Evolutionary conservation across 1,284 basidiomycete species (phyloP), one percentile per base, ranked within the genome.

Genomic region (Calocybe gambosa): DNA sequence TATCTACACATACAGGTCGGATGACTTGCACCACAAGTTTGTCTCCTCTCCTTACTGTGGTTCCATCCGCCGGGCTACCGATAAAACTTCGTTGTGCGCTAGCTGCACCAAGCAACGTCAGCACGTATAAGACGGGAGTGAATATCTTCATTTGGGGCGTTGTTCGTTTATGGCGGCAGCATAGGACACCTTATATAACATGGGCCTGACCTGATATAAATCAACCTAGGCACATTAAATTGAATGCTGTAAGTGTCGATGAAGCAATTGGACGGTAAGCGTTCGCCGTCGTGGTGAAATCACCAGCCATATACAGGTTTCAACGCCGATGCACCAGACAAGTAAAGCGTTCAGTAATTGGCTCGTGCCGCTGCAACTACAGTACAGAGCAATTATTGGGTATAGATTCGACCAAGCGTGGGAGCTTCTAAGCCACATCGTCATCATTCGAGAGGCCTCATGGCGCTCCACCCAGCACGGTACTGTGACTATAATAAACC

Each of bases 11-110:
- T 53, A 62, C 61, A 7, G 59, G 61, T 29, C 55, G 55, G 19
- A 58, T 49, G 35, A 64, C 28, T 39, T 64, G 61, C 39, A 64
- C 43, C 6, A 55, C 53, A 28, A 61, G 31, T 2, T 47, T 28
- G 8, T 42, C 23, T 26, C 57, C 56, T 28, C 51, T 50, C 3
- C 36, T 21, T 2, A 62, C 41, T 13, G 46, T 52, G 7, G 55
- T 35, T 10, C 57, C 55, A 2, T 50, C 19, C 1, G 40, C 26
- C 1, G 62, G 61, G 35, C 29, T 39, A 1, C 54, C 51, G 28
- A 63, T 60, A 39, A 52, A 56, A 25, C 50, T 52, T 5, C 45
- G 39, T 39, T 63, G 61, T 6, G 50, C 58, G 19, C 42, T 42
- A 7, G 51, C 23, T 9, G 56, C 53, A 12, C 54, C 40, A 20